phyloP scores from a whole-genome alignment of 257 asterid genomes.

The Mitragyna speciosa region DNA sequence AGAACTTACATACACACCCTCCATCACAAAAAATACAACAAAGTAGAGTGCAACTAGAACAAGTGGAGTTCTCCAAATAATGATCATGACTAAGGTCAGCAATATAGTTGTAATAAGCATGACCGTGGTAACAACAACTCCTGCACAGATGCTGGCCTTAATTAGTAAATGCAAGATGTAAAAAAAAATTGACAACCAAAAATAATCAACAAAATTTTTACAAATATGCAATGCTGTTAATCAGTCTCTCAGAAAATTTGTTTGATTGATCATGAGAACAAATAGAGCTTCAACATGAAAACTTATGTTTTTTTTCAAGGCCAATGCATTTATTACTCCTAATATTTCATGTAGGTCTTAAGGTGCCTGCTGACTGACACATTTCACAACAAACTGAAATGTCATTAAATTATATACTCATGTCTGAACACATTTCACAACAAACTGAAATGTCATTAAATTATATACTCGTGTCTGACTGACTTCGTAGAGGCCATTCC shows the following conservation, averaged over 20 bases:
- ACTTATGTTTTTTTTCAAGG: background rate
- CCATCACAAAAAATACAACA: constrained; percentile 31
- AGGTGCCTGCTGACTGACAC: background rate
- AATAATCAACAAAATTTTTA: background rate
- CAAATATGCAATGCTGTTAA: background rate
- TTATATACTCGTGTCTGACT: background rate
- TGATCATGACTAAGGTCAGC: constrained; percentile 39
- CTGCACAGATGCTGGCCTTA: constrained; percentile 15
- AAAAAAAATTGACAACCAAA: background rate
- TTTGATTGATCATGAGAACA: background rate
- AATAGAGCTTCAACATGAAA: background rate
- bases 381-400: background rate
- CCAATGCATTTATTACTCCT: background rate
- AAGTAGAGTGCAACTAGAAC: constrained; percentile 26
- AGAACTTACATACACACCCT: constrained; percentile 35
- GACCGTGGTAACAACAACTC: constrained; percentile 40
- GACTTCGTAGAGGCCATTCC: background rate
- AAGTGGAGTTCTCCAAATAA: constrained; percentile 34
- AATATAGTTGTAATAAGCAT: constrained; percentile 40
- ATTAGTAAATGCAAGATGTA: background rate
- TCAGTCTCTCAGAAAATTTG: background rate
- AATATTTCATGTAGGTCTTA: background rate
- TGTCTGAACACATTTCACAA: background rate
- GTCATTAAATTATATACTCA: background rate
- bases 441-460: background rate